phyloP scores from a whole-genome alignment of 169 alveolate genomes.

The Plasmodium vivax region DNA sequence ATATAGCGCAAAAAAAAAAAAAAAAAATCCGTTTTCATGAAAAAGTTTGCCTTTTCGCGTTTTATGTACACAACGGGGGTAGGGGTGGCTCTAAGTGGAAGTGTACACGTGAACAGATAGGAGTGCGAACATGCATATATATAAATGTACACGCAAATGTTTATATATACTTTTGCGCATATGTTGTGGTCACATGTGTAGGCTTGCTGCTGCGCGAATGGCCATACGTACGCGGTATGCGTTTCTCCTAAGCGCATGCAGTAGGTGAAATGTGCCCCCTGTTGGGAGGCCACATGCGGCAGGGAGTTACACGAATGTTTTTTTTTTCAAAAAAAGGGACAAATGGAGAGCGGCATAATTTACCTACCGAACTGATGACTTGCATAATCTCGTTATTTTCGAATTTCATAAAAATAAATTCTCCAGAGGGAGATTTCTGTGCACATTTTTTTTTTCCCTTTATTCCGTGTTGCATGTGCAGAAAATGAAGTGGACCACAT shows the following conservation, averaged over 20 bases:
- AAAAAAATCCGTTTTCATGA: not conserved
- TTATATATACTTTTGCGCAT: not conserved
- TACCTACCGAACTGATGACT: not conserved
- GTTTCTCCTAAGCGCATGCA: not conserved
- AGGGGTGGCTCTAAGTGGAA: not conserved
- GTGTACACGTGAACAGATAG: not conserved
- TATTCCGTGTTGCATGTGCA: not conserved
- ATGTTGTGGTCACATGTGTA: not conserved
- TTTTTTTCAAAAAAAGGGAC: not conserved
- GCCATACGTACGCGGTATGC: not conserved
- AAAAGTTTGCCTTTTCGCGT: not conserved
- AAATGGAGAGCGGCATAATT: not conserved
- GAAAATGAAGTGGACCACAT: not conserved
- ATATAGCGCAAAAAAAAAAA: not conserved
- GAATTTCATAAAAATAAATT: not conserved
- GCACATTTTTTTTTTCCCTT: not conserved
- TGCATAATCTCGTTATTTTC: not conserved
- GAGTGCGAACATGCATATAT: not conserved
- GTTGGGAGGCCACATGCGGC: not conserved
- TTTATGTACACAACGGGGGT: not conserved
- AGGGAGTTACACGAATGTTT: not conserved
- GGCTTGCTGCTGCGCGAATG: not conserved
- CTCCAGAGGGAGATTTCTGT: not conserved
- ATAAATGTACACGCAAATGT: not conserved
- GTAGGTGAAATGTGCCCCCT: not conserved